Evolutionary conservation across 1,284 basidiomycete species (phyloP), one percentile per base, ranked within the genome.

Genomic region (Sporisorium iseilematis-ciliati): DNA sequence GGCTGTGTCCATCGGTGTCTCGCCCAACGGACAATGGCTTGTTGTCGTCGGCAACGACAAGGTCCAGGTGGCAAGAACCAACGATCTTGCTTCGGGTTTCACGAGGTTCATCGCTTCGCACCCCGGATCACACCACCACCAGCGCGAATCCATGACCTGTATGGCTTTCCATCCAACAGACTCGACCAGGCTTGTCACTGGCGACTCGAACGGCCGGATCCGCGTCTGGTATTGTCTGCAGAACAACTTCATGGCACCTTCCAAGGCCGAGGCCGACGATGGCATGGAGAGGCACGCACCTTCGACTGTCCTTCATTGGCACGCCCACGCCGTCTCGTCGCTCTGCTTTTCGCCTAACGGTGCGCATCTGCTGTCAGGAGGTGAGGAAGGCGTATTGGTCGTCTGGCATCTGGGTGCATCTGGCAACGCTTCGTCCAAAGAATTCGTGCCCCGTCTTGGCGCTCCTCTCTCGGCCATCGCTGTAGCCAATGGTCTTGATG

Each of bases 361-460:
- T 14, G 92, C 94, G 3, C 95, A 97, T 84, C 87, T 99, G 21
- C 87, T 99, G 51, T 97, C 93, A 59, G 97, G 95, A 75, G 97
- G 97, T 48, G 94, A 98, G 85, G 97, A 99, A 86, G 90, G 93
- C 38, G 96, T 97, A 1, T 87, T 99, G 8, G 96, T 99, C 25
- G 91, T 97, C 61, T 99, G 97, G 97, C 79, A 82, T 59, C 71
- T 84, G 10, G 65, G 62, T 26, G 93, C 95, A 82, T 77, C 75
- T 10, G 71, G 68, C 46, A 75, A 68, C 8, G 75, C 70, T 4
- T 70, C 70, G 40, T 62, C 72, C 0, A 79, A 76, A 14, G 83
- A 85, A 62, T 99, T 93, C 82, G 90, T 99, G 4, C 95, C 97
- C 35, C 91, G 97, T 53, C 89, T 99, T 2, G 95, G 96, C 16